Percentiles rank a stretch among this genome's conserved stretches.
Conservation (phyloP, 1,284 basidiomycete genomes). For the Mycena citricolor region DNA sequence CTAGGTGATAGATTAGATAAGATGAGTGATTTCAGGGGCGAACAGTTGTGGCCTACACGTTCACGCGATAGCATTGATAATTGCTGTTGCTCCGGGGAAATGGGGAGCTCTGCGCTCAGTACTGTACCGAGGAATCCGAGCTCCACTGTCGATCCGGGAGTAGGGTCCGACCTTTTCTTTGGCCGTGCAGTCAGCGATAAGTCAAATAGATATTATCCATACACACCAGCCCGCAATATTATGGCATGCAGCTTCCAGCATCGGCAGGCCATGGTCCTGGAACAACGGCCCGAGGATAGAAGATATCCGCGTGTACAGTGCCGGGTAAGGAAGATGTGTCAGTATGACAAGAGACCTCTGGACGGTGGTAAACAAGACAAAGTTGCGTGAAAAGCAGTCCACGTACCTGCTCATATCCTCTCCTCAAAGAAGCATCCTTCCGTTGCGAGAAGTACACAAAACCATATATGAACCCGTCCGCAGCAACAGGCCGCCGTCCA, state of each 20-base stretch:
- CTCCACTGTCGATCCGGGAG: conserved; percentile 63
- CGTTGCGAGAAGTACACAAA: conserved; percentile 82
- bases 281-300: conserved; percentile 76
- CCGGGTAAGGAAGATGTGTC: conserved; percentile 81
- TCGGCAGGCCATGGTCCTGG: conserved; percentile 71
- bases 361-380: conserved; percentile 8
- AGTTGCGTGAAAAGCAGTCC: not conserved
- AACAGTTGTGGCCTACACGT: conserved; percentile 45
- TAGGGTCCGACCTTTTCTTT: conserved; percentile 72
- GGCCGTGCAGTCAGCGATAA: conserved; percentile 26
- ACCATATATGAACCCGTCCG: conserved; percentile 79
- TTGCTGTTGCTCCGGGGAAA: conserved; percentile 71
- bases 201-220: conserved; percentile 4
- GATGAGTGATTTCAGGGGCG: conserved; percentile 3
- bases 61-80: conserved; percentile 47
- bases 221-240: conserved; percentile 84
- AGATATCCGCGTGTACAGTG: conserved; percentile 74
- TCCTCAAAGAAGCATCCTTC: conserved; percentile 65
- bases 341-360: conserved; percentile 87
- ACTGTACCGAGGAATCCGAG: conserved; percentile 81
- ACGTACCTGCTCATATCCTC: conserved; percentile 85
- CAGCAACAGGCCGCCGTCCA: conserved; percentile 37
- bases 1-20: conserved; percentile 39
- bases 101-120: conserved; percentile 71
- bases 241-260: conserved; percentile 84